Conservation (phyloP, 352 stramenopile genomes). For the Stephanocyclus meneghinianus region DNA sequence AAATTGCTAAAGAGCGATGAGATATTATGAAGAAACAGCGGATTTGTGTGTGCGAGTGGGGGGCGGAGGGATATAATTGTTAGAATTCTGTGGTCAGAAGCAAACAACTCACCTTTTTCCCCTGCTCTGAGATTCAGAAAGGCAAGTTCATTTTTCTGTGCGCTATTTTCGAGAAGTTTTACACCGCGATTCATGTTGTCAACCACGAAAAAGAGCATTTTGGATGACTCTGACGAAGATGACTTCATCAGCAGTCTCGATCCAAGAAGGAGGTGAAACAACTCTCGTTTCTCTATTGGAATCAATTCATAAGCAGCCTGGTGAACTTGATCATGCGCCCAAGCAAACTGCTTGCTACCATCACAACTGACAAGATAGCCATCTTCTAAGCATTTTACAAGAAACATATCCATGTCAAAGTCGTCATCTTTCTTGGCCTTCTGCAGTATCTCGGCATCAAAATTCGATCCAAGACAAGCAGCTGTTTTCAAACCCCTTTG, state of each 20-base stretch:
- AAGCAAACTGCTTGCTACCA: slow-evolving; percentile 22
- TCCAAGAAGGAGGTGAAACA: slow-evolving; percentile 66
- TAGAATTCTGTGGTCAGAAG: background rate
- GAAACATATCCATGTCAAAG: slow-evolving; percentile 15
- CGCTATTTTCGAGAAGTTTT: slow-evolving; percentile 30
- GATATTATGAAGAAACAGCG: background rate
- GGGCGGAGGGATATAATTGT: too few relatives aligned
- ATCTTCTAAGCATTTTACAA: slow-evolving; percentile 20
- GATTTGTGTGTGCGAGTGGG: background rate
- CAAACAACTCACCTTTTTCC: slow-evolving; percentile 9
- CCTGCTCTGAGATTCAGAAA: slow-evolving; percentile 55
- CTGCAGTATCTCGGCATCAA: slow-evolving; percentile 22
- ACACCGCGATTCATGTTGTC: slow-evolving; percentile 46
- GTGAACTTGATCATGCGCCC: slow-evolving; percentile 43
- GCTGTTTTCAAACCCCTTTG: slow-evolving; percentile 32
- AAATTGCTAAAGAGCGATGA: slow-evolving; percentile 21
- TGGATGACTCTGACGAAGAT: slow-evolving; percentile 31
- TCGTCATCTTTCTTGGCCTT: slow-evolving; percentile 25
- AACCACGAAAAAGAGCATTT: slow-evolving; percentile 47
- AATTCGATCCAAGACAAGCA: slow-evolving; percentile 38
- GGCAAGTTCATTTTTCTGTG: slow-evolving; percentile 55
- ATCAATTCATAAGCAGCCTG: slow-evolving; percentile 43
- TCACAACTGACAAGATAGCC: slow-evolving; percentile 14
- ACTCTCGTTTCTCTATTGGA: slow-evolving; percentile 29
- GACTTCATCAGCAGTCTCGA: slow-evolving; percentile 51